Conservation (phyloP, 192 early-diverging fungal genomes). For the Diversispora epigaea region DNA sequence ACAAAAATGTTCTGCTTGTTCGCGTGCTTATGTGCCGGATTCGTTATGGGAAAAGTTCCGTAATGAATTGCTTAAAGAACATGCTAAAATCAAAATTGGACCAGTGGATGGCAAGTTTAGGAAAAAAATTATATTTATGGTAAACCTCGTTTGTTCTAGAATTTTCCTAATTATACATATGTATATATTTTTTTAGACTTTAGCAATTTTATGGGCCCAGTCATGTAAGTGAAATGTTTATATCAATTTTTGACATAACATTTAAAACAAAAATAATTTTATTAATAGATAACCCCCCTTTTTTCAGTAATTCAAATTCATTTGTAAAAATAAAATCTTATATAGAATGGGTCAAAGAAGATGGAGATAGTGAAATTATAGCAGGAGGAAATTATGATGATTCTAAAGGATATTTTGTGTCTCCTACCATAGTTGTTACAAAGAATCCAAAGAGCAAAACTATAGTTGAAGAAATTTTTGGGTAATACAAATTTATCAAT, state of each 20-base stretch:
- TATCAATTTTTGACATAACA: not conserved
- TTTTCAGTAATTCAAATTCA: constrained; percentile 39
- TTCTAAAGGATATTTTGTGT: constrained; percentile 82
- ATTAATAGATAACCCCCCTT: too few relatives aligned
- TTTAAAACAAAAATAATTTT: not conserved
- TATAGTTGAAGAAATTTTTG: constrained; percentile 96
- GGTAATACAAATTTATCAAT: not conserved
- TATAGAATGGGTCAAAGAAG: constrained; percentile 75
- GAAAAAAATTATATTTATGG: too few relatives aligned
- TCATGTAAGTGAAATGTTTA: constrained; percentile 69
- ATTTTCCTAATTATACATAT: too few relatives aligned
- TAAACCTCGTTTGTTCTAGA: too few relatives aligned
- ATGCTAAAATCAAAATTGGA: constrained; percentile 80
- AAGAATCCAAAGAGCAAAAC: constrained; percentile 80
- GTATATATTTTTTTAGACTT: constrained; percentile 52
- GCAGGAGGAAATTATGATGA: constrained; percentile 89
- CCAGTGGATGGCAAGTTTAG: constrained; percentile 60
- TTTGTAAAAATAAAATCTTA: constrained; percentile 92
- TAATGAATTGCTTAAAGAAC: constrained; percentile 61
- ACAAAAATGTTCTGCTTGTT: constrained; percentile 98
- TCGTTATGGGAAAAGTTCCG: constrained; percentile 78
- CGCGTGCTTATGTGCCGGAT: constrained; percentile 86
- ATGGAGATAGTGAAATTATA: constrained; percentile 77
- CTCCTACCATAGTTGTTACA: constrained; percentile 89
- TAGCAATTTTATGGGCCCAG: constrained; percentile 81